Conservation (phyloP, 1,284 basidiomycete species). For the Cerrena zonata region DNA sequence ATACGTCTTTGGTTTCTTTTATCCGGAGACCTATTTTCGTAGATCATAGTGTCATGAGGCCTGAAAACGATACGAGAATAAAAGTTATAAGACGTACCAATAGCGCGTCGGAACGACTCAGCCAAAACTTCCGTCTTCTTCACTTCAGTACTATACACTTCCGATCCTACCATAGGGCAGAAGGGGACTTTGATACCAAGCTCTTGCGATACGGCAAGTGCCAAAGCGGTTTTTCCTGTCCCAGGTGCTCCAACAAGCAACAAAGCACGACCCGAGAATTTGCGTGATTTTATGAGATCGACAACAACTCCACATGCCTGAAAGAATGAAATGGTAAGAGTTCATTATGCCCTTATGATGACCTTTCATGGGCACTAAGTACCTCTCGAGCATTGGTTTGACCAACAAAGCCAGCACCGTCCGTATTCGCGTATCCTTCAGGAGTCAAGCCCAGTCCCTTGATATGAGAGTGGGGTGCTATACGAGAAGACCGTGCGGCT, state of each 20-base stretch:
- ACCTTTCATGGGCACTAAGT: conserved; percentile 12
- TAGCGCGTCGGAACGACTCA: conserved; percentile 90
- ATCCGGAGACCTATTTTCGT: conserved; percentile 72
- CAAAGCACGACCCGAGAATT: conserved; percentile 87
- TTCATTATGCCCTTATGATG: background rate
- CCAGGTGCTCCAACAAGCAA: conserved; percentile 86
- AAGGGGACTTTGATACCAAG: conserved; percentile 93
- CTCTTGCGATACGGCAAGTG: conserved; percentile 90
- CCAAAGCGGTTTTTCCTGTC: conserved; percentile 93
- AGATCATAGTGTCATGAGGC: conserved; percentile 5
- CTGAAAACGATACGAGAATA: conserved; percentile 3
- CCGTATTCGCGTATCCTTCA: conserved; percentile 74
- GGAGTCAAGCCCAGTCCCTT: conserved; percentile 89
- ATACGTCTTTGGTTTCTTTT: conserved; percentile 98
- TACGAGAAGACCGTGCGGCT: conserved; percentile 72
- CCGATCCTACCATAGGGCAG: conserved; percentile 96
- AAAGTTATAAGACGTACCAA: conserved; percentile 57
- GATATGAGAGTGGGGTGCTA: conserved; percentile 90
- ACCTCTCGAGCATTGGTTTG: conserved; percentile 90
- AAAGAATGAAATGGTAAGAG: background rate
- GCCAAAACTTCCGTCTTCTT: conserved; percentile 99
- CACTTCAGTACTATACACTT: conserved; percentile 95
- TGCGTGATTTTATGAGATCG: conserved; percentile 84
- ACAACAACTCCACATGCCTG: conserved; percentile 88
- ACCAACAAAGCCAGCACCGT: conserved; percentile 85